Evolutionary conservation across 495 filamentous ascomycete genomes (phyloP).

Genomic region (Chaetomium cochliodes): DNA sequence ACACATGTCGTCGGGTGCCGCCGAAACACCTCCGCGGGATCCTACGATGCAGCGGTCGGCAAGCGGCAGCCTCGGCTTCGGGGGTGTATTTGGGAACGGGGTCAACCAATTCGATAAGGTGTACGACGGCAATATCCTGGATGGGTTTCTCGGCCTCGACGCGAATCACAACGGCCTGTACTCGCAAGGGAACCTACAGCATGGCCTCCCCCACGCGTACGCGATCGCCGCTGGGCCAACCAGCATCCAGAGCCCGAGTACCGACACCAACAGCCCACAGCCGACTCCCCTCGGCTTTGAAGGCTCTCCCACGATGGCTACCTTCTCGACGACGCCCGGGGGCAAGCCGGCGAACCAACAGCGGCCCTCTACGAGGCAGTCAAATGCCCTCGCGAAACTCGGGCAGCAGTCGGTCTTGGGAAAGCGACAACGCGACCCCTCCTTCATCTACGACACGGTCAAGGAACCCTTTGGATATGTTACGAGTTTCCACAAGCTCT

Average conservation of each 20-base stretch:
- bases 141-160: slow-evolving; percentile 45
- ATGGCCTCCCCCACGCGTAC: slow-evolving; percentile 52
- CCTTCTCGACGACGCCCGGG: slow-evolving; percentile 35
- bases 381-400: slow-evolving; percentile 42
- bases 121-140: slow-evolving; percentile 42
- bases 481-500: slow-evolving; percentile 83
- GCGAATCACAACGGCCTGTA: slow-evolving; percentile 41
- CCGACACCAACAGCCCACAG: slow-evolving; percentile 52
- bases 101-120: slow-evolving; percentile 44
- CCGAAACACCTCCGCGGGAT: slow-evolving; percentile 73
- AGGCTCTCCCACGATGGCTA: slow-evolving; percentile 45
- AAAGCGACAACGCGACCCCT: slow-evolving; percentile 64
- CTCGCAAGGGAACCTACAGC: slow-evolving; percentile 50
- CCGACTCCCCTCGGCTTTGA: slow-evolving; percentile 47
- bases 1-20: slow-evolving; percentile 85
- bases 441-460: slow-evolving; percentile 82
- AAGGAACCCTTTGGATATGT: slow-evolving; percentile 89
- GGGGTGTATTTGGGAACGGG: slow-evolving; percentile 46
- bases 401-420: slow-evolving; percentile 53
- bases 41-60: slow-evolving; percentile 40
- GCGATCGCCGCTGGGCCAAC: slow-evolving; percentile 50
- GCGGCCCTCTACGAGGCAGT: slow-evolving; percentile 40
- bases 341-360: slow-evolving; percentile 33
- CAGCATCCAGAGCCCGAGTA: slow-evolving; percentile 50
- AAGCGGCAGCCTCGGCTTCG: slow-evolving; percentile 44